Base-by-base conservation (phyloP, 2,329 filamentous ascomycete genomes). In the Pyrenochaeta sp. region DNA sequence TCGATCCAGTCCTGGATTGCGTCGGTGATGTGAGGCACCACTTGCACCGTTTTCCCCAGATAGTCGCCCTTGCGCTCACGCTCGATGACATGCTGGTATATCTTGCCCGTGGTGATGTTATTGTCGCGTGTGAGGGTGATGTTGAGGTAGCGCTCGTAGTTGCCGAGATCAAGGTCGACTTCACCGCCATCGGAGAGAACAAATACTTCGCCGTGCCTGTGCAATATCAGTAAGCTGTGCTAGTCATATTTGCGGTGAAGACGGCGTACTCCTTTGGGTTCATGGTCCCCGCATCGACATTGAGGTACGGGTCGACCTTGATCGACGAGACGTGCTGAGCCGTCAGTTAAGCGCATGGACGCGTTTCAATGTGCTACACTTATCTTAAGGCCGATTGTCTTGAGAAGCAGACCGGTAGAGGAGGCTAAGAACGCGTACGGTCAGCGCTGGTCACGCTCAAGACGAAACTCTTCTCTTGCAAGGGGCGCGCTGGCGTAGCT, bases 71-170 rank as follows among this genome's bases (percentile, higher is more conserved):
- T 78, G 61, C 87, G 81, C 77, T 90, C 87, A 57, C 86, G 87
- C 69, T 92, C 86, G 67, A 97, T 92, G 48, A 97, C 93, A 68
- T 90, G 87, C 71, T 91, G 84, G 79, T 97, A 98, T 65, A 98
- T 92, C 81, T 98, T 97, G 72, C 95, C 95, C 5, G 94, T 97
- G 3, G 95, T 99, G 77, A 99, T 96, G 78, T 98, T 98, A 81
- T 94, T 92, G 66, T 97, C 92, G 57, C 88, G 83, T 7, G 87
- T 91, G 56, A 98, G 83, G 49, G 88, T 90, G 61, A 94, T 88
- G 69, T 89, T 88, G 49, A 97, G 87, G 73, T 96, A 96, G 37
- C 89, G 84, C 74, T 91, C 89, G 77, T 90, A 91, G 76, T 91
- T 91, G 61, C 89, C 89, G 30, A 91, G 81, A 73, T 91, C 89